Evolutionary conservation across 2,329 filamentous ascomycete genomes (phyloP).

Genomic region (Alternaria arborescens): DNA sequence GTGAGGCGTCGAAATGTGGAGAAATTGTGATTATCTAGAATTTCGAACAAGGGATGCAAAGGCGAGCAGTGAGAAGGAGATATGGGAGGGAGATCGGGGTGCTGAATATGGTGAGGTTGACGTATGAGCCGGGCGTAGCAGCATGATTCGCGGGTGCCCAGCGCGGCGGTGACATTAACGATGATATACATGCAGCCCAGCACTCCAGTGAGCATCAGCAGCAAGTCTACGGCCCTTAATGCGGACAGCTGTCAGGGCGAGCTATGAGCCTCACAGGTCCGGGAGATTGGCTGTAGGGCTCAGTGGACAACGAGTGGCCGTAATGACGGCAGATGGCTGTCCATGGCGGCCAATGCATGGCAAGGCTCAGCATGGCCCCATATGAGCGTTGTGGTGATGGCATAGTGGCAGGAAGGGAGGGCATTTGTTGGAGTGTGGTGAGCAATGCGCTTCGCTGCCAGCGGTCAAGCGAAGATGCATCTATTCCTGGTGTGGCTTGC

Average conservation of each 20-base stretch:
- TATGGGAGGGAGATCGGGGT: conserved; percentile 18
- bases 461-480: conserved; percentile 38
- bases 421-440: conserved; percentile 42
- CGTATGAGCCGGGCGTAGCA: conserved; percentile 19
- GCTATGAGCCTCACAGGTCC: conserved; percentile 27
- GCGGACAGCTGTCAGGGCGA: conserved; percentile 33
- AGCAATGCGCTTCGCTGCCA: conserved; percentile 32
- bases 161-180: conserved; percentile 34
- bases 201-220: conserved; percentile 36
- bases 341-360: conserved; percentile 39
- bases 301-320: conserved; percentile 28
- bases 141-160: conserved; percentile 21
- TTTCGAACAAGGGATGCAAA: conserved; percentile 34
- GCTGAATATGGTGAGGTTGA: conserved; percentile 11
- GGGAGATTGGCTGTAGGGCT: conserved; percentile 25
- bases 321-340: conserved; percentile 31
- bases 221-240: conserved; percentile 27
- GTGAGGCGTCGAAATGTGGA: conserved; percentile 35
- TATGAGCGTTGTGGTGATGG: conserved; percentile 28
- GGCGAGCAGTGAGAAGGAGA: conserved; percentile 13
- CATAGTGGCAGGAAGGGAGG: conserved; percentile 37
- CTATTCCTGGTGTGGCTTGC: conserved; percentile 53
- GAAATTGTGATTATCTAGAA: conserved; percentile 24
- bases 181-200: conserved; percentile 39
- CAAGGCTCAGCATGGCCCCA: conserved; percentile 33